Percentiles rank a stretch among this genome's conserved stretches.
Evolutionary conservation across 768 basidiomycete genomes (phyloP).

Genomic region (Phanerochaete carnosa): DNA sequence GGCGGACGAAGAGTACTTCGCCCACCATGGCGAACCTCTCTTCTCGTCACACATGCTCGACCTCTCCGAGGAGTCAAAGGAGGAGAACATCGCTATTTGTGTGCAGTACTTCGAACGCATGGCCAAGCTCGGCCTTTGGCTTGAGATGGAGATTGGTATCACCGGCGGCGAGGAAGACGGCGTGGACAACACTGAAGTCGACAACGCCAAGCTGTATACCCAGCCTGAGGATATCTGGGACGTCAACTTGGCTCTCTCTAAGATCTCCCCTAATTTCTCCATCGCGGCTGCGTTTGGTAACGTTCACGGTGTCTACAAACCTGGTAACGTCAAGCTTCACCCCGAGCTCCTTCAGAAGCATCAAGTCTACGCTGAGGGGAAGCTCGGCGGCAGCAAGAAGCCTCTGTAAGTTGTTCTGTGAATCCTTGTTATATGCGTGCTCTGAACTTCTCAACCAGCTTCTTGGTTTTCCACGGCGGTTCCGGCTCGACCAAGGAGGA

Average conservation of each 20-base stretch:
- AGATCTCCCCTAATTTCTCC: slow-evolving; percentile 90
- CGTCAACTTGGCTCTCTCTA: slow-evolving; percentile 78
- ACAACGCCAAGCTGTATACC: slow-evolving; percentile 93
- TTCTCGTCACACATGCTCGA: slow-evolving; percentile 99
- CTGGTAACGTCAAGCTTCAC: slow-evolving; percentile 92
- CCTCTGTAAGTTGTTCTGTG: slow-evolving; percentile 65
- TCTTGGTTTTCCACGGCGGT: slow-evolving; percentile 99
- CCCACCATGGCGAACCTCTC: slow-evolving; percentile 79
- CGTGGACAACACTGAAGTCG: slow-evolving; percentile 95
- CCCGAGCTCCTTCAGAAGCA: slow-evolving; percentile 92
- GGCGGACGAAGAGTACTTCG: slow-evolving; percentile 92
- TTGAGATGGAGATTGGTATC: slow-evolving; percentile 99
- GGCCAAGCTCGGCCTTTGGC: slow-evolving; percentile 89
- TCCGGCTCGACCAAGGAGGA: slow-evolving; percentile 97
- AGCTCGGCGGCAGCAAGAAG: slow-evolving; percentile 64
- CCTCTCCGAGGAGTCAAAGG: slow-evolving; percentile 88
- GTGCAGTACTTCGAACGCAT: slow-evolving; percentile 94
- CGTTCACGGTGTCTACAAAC: slow-evolving; percentile 99
- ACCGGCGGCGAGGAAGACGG: slow-evolving; percentile 99
- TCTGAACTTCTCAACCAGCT: slow-evolving; percentile 44
- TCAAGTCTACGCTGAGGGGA: slow-evolving; percentile 69
- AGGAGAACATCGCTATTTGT: slow-evolving; percentile 92
- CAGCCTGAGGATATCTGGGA: slow-evolving; percentile 96
- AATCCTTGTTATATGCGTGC: neutral
- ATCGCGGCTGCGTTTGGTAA: slow-evolving; percentile 99